Conservation (phyloP, 331 rosid species). For the Ulmus americana region DNA sequence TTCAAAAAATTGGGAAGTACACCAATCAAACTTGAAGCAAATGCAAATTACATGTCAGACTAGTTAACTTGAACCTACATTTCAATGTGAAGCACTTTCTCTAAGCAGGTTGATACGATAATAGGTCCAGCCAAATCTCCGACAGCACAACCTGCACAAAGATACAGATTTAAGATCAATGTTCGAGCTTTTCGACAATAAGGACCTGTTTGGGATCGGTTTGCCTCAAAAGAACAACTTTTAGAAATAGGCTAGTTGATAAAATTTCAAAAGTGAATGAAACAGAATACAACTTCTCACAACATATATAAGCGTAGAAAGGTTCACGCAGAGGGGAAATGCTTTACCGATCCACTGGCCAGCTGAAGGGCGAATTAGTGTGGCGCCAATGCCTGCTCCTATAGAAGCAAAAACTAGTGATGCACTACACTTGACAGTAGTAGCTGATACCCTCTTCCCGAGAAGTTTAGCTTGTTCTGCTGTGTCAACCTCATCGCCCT, state of each 20-base stretch:
- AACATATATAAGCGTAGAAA: neutral
- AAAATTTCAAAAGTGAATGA: too few species aligned
- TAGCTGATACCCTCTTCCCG: slow-evolving; percentile 41
- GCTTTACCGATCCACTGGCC: slow-evolving; percentile 89
- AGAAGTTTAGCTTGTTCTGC: slow-evolving; percentile 36
- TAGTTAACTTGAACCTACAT: slow-evolving; percentile 20
- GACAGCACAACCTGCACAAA: slow-evolving; percentile 52
- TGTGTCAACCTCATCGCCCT: slow-evolving; percentile 30
- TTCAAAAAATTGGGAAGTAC: neutral
- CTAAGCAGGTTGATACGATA: slow-evolving; percentile 28
- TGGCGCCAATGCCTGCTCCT: slow-evolving; percentile 84
- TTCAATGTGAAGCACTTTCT: slow-evolving; percentile 25
- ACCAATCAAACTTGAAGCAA: slow-evolving; percentile 7
- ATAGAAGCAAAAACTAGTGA: slow-evolving; percentile 73
- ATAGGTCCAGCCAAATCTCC: slow-evolving; percentile 55
- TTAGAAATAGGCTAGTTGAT: too few species aligned
- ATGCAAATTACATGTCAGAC: slow-evolving; percentile 10
- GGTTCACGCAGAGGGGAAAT: neutral
- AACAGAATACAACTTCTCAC: neutral
- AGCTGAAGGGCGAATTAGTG: slow-evolving; percentile 53
- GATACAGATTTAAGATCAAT: neutral
- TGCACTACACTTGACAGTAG: slow-evolving; percentile 55
- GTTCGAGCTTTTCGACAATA: neutral
- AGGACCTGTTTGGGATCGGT: too few species aligned
- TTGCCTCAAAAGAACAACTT: too few species aligned